Base-by-base conservation (phyloP, 1,139 yeast species). In the Candida smagusa region DNA sequence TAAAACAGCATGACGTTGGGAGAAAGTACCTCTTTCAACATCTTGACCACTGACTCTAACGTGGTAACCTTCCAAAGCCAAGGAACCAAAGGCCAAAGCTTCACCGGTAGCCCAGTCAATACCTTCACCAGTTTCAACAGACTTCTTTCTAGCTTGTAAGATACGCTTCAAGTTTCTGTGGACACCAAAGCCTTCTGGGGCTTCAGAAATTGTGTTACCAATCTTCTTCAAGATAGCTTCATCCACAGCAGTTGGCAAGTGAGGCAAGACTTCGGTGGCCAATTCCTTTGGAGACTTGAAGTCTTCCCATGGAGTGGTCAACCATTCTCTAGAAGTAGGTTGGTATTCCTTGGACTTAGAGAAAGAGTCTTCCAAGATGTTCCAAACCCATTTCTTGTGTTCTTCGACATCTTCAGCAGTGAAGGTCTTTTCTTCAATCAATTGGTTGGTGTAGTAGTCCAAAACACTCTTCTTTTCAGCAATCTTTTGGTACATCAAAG, bases 51-150 rank as follows among this genome's bases (percentile, higher is more conserved):
- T 87, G 40, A 92, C 85, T 76, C 99, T 88, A 43, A 92, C 95
- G 56, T 92, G 96, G 69, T 84, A 86, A 47, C 98, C 98, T 69
- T 92, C 99, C 57, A 83, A 67, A 40, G 85, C 84, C 55, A 92
- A 77, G 38, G 97, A 80, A 59, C 97, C 99, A 58, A 83, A 90
- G 29, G 98, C 98, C 57, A 92, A 81, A 33, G 97, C 97, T 73
- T 92, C 99, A 78, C 96, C 99, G 44, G 99, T 92, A 33, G 98
- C 84, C 97, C 97, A 92, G 68, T 94, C 99, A 51, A 92, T 89
- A 56, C 94, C 95, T 68, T 85, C 88, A 59, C 98, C 98, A 28
- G 80, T 65, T 49, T 87, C 94, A 47, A 87, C 79, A 35, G 95
- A 66, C 76, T 92, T 92, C 67, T 84, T 78, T 73, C 98, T 87